Evolutionary conservation across 2,329 filamentous ascomycete genomes (phyloP).

Genomic region (Xylaria digitata): DNA sequence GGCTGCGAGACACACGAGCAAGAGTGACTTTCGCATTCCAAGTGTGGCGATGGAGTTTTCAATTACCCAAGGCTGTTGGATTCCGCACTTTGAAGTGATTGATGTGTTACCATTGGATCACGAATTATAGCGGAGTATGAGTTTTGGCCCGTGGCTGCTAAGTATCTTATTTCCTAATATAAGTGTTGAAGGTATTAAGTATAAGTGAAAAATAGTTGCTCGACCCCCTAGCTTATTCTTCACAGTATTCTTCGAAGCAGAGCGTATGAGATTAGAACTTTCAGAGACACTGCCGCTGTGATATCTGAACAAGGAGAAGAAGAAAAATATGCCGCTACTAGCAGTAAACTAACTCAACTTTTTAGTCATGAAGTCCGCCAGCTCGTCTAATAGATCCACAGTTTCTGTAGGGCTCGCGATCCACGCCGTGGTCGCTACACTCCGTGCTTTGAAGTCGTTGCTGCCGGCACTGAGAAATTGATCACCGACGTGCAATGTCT

Average conservation of each 20-base stretch:
- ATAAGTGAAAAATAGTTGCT: not conserved
- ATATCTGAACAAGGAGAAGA: not conserved
- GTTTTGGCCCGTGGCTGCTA: not conserved
- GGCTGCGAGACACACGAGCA: no score
- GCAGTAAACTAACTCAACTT: conserved; percentile 48
- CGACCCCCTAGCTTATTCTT: not conserved
- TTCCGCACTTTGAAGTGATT: no score
- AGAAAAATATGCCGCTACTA: not conserved
- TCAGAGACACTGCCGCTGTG: not conserved
- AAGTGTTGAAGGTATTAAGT: not conserved
- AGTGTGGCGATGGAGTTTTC: not conserved
- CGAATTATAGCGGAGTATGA: not conserved
- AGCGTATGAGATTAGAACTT: not conserved
- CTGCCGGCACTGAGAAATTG: conserved; percentile 95
- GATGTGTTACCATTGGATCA: not conserved
- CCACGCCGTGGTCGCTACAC: conserved; percentile 96
- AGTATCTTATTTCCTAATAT: not conserved
- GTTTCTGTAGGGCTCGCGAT: conserved; percentile 94
- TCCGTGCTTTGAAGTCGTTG: conserved; percentile 95
- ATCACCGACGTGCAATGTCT: conserved; percentile 94
- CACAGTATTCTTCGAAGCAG: not conserved
- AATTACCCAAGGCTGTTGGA: not conserved
- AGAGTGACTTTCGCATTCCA: no score
- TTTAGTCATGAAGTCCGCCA: conserved; percentile 69
- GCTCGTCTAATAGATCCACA: conserved; percentile 86